Percentiles rank a stretch among this genome's conserved stretches.
These are phyloP conservation scores for Eimeria sp. DNA, from an alignment of 169 alveolate species.

Conservation along the genomic window DNA sequence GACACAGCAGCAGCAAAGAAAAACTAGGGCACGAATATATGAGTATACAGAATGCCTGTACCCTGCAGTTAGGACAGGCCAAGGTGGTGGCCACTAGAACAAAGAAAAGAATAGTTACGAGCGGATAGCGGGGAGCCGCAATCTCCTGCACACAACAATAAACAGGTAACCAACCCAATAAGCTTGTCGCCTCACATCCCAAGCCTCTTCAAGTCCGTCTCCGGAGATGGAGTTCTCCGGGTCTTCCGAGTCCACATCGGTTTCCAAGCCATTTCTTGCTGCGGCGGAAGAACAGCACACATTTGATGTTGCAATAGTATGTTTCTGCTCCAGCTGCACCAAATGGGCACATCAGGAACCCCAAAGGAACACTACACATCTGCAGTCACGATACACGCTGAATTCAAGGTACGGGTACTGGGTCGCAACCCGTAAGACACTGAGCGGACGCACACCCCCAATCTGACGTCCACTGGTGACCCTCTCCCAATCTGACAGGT, in stretches of 20 bases:
- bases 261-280: slow-evolving; percentile 9
- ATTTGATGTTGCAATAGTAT: not conserved
- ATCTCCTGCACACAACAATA: not conserved
- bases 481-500: no score
- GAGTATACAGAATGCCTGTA: no score
- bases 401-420: no score
- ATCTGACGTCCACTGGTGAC: no score
- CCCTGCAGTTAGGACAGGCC: no score
- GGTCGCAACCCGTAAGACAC: not conserved
- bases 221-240: not conserved
- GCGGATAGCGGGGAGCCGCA: no score
- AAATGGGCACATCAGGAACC: no score
- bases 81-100: no score
- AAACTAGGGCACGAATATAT: no score
- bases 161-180: not conserved
- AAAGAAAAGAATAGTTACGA: no score
- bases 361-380: not conserved
- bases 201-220: not conserved
- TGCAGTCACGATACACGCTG: no score
- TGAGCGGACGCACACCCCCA: not conserved
- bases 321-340: no score
- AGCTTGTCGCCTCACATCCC: slow-evolving; percentile 1
- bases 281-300: not conserved
- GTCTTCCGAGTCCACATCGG: not conserved
- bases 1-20: not conserved